These are phyloP conservation scores for Daphne laureola DNA, from an alignment of 441 rosid genomes.

Conservation along the genomic window DNA sequence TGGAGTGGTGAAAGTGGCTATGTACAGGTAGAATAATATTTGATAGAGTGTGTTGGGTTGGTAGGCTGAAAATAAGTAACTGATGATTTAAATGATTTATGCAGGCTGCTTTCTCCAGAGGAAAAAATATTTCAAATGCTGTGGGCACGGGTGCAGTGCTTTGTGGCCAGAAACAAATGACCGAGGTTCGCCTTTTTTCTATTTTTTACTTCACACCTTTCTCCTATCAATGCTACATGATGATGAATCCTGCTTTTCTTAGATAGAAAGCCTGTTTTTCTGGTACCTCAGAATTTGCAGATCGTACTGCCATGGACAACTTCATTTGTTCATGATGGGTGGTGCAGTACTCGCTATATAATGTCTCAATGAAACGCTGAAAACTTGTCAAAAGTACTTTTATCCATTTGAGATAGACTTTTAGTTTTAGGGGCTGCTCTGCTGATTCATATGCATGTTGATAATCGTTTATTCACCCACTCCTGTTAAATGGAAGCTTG, in stretches of 20 bases:
- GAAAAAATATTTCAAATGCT: slow-evolving; percentile 46
- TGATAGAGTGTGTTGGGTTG: slow-evolving; percentile 3
- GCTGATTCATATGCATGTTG: no score
- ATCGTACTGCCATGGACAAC: background rate
- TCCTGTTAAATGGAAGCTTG: no score
- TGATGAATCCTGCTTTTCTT: no score
- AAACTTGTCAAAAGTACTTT: no score
- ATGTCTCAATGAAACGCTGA: no score
- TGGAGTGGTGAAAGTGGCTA: slow-evolving; percentile 89
- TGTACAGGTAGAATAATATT: slow-evolving; percentile 57
- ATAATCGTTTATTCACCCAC: no score
- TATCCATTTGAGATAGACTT: no score
- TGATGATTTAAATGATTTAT: slow-evolving; percentile 8
- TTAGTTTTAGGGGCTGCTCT: no score
- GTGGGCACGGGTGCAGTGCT: slow-evolving; percentile 65
- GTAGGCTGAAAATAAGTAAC: slow-evolving; percentile 5
- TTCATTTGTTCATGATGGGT: no score
- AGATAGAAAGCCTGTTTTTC: no score
- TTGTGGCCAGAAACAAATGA: slow-evolving; percentile 96
- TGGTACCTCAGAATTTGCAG: background rate
- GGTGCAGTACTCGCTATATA: no score
- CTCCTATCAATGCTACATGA: no score
- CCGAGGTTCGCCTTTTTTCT: slow-evolving; percentile 49
- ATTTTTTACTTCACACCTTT: background rate
- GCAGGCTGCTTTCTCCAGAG: slow-evolving; percentile 86